A percentile compares a stretch with the other conserved stretches of the same genome.
These are phyloP conservation scores for Dactylellina parvicollis DNA, from an alignment of 2,329 filamentous ascomycete genomes.

Conservation along the genomic window DNA sequence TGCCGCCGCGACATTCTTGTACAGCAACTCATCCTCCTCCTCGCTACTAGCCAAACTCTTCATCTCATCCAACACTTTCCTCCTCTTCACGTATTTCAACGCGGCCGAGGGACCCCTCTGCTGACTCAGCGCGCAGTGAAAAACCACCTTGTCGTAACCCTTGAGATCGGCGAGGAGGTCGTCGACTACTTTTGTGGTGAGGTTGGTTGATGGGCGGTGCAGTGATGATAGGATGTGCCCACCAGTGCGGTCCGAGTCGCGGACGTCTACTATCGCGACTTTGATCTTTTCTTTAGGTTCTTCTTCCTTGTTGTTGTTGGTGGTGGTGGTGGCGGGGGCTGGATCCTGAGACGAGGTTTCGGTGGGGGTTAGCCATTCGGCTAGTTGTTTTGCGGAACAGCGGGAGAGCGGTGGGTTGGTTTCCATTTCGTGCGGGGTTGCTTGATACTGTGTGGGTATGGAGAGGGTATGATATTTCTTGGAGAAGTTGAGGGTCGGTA, in stretches of 20 bases:
- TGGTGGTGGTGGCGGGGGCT: neutral
- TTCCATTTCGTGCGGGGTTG: neutral
- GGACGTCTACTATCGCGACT: constrained; percentile 88
- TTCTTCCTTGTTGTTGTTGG: neutral
- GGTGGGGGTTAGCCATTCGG: constrained; percentile 14
- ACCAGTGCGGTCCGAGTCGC: constrained; percentile 70
- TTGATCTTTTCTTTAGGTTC: constrained; percentile 56
- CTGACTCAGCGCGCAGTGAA: constrained; percentile 93
- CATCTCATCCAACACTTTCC: constrained; percentile 66
- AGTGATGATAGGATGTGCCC: constrained; percentile 77
- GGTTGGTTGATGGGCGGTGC: constrained; percentile 76
- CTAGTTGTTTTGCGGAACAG: constrained; percentile 22
- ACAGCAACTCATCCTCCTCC: constrained; percentile 56
- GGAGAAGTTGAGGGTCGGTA: too few species aligned
- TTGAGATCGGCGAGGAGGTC: constrained; percentile 81
- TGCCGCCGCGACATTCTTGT: constrained; percentile 56
- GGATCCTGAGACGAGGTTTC: neutral
- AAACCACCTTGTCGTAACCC: constrained; percentile 84
- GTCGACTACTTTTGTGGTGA: constrained; percentile 81
- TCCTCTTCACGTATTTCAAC: constrained; percentile 75
- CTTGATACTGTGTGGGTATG: too few species aligned
- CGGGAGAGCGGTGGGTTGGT: neutral
- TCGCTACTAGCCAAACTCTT: constrained; percentile 58
- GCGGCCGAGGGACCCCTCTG: constrained; percentile 88
- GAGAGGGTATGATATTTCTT: too few species aligned